Conservation (phyloP, 1,284 basidiomycete species). For the Heterobasidion irregulare region DNA sequence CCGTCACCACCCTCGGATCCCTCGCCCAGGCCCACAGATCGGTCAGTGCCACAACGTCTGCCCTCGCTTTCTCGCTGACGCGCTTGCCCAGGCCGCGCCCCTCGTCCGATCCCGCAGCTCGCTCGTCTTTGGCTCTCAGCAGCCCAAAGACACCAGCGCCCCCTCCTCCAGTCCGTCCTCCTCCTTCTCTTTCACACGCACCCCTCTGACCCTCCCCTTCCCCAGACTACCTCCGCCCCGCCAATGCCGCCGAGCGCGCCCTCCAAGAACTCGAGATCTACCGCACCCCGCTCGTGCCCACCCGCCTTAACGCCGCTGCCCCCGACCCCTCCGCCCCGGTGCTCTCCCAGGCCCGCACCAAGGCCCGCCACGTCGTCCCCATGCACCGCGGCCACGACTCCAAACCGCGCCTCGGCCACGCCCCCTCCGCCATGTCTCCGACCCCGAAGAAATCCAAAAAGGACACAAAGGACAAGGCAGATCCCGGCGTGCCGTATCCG, state of each 20-base stretch:
- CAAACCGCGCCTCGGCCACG: conserved; percentile 26
- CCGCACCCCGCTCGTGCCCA: conserved; percentile 66
- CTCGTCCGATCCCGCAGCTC: conserved; percentile 39
- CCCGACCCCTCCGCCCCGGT: conserved; percentile 34
- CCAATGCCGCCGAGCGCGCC: conserved; percentile 51
- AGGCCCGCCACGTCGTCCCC: conserved; percentile 42
- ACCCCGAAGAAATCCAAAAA: conserved; percentile 6
- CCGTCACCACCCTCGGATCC: conserved; percentile 48
- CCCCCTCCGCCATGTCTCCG: conserved; percentile 8
- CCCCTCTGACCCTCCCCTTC: conserved; percentile 1
- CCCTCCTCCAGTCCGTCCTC: conserved; percentile 14
- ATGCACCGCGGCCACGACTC: conserved; percentile 33
- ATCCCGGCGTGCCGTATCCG: conserved; percentile 48
- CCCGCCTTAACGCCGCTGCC: conserved; percentile 46
- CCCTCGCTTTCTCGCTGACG: conserved; percentile 5
- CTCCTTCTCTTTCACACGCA: background rate
- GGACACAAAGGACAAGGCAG: conserved; percentile 16
- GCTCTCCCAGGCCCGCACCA: conserved; percentile 51
- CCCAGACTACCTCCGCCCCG: conserved; percentile 25
- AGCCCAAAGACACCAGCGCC: conserved; percentile 16
- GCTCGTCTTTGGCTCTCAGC: conserved; percentile 32
- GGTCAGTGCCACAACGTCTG: conserved; percentile 27
- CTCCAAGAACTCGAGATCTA: conserved; percentile 66
- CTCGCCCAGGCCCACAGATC: conserved; percentile 48
- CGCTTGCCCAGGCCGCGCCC: conserved; percentile 30